These are phyloP conservation scores for Chloromonas sp. DNA, from an alignment of 163 green algal genomes.

Conservation along the genomic window DNA sequence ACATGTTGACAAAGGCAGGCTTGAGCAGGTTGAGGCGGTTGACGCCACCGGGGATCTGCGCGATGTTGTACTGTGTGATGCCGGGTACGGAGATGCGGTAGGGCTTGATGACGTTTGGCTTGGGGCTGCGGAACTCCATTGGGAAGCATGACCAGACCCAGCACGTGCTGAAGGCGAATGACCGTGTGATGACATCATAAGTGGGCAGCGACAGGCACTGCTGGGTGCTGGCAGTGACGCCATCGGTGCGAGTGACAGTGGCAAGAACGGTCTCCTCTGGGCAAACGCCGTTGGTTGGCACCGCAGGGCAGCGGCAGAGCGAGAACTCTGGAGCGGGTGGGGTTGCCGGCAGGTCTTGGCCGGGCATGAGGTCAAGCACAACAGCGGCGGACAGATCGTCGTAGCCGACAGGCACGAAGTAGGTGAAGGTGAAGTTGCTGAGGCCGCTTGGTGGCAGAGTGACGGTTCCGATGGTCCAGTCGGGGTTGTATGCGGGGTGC, in stretches of 20 bases:
- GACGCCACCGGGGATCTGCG: conserved; percentile 9
- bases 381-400: no score
- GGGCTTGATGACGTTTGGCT: conserved; percentile 4
- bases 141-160: conserved; percentile 17
- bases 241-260: neutral
- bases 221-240: no score
- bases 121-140: neutral
- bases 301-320: no score
- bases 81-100: conserved; percentile 9
- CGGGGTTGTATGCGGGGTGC: neutral
- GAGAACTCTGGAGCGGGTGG: no score
- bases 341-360: no score
- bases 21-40: conserved; percentile 6
- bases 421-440: conserved; percentile 32
- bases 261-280: no score
- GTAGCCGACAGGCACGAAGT: conserved; percentile 22
- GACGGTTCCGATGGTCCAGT: conserved; percentile 16
- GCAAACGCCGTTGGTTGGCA: no score
- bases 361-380: no score
- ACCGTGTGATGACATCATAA: neutral
- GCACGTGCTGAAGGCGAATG: conserved; percentile 17
- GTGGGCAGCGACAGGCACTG: neutral
- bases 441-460: conserved; percentile 21
- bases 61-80: conserved; percentile 18
- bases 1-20: conserved; percentile 1